Conservation (phyloP, 164 flowering plant species). For the Tetracentron sinense region DNA sequence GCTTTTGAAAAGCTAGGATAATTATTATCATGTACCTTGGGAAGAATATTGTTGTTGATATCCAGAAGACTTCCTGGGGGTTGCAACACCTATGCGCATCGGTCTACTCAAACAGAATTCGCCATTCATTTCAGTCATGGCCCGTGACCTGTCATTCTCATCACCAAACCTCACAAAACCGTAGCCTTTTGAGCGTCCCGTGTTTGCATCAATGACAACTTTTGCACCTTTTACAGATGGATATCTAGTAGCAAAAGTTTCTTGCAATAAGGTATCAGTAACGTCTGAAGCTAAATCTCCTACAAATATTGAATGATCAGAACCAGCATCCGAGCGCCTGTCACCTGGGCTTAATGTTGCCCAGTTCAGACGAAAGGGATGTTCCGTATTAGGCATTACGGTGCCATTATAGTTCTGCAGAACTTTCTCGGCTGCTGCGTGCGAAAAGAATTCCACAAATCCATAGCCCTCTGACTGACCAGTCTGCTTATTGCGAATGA, state of each 20-base stretch:
- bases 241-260: slow-evolving; percentile 73
- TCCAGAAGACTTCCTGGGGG: slow-evolving; percentile 84
- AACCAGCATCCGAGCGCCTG: slow-evolving; percentile 69
- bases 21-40: slow-evolving; percentile 46
- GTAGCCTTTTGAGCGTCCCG: slow-evolving; percentile 96
- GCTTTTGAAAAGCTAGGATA: background rate
- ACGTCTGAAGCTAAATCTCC: slow-evolving; percentile 97
- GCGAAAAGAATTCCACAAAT: slow-evolving; percentile 83
- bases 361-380: slow-evolving; percentile 88
- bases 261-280: slow-evolving; percentile 75
- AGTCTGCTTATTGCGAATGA: slow-evolving; percentile 95
- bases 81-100: slow-evolving; percentile 93
- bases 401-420: slow-evolving; percentile 55
- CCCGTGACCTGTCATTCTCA: slow-evolving; percentile 73
- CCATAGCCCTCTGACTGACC: slow-evolving; percentile 94
- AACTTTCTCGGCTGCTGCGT: slow-evolving; percentile 80
- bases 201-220: slow-evolving; percentile 90
- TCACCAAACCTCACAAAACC: slow-evolving; percentile 98
- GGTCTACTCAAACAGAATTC: slow-evolving; percentile 84
- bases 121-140: slow-evolving; percentile 95
- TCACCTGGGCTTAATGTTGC: slow-evolving; percentile 89
- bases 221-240: slow-evolving; percentile 94
- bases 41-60: slow-evolving; percentile 65
- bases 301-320: slow-evolving; percentile 93
- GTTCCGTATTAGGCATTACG: slow-evolving; percentile 82